phyloP scores from a whole-genome alignment of 352 stramenopile species.

The Phytophthora syringae region DNA sequence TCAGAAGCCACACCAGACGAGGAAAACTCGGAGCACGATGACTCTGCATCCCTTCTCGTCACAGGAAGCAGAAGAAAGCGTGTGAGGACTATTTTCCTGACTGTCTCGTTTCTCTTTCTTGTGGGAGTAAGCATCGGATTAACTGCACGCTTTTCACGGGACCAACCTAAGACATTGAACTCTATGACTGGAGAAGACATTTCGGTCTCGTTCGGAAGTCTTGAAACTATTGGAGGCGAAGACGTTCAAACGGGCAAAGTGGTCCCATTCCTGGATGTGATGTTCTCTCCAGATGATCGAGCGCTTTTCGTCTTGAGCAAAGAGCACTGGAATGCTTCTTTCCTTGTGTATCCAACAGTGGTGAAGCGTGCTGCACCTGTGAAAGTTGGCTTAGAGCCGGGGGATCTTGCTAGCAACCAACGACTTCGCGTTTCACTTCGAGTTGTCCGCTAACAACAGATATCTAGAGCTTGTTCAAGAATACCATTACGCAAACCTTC shows the following conservation, averaged over 20 bases:
- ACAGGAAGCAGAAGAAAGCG: slow-evolving; percentile 17
- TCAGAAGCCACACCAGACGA: slow-evolving; percentile 5
- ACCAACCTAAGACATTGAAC: slow-evolving; percentile 2
- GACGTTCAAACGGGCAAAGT: slow-evolving; percentile 20
- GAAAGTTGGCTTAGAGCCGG: slow-evolving; percentile 48
- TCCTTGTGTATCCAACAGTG: slow-evolving; percentile 76
- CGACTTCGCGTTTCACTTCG: slow-evolving; percentile 78
- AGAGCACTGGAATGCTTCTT: slow-evolving; percentile 63
- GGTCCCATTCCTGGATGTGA: slow-evolving; percentile 52
- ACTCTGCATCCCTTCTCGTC: slow-evolving; percentile 21
- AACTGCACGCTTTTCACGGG: slow-evolving; percentile 24
- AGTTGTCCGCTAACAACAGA: slow-evolving; percentile 36
- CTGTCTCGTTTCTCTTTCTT: slow-evolving; percentile 31
- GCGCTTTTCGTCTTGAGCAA: slow-evolving; percentile 65
- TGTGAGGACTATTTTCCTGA: slow-evolving; percentile 13
- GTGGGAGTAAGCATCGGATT: slow-evolving; percentile 37
- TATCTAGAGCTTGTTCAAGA: slow-evolving; percentile 64
- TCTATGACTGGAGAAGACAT: slow-evolving; percentile 13
- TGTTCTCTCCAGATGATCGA: slow-evolving; percentile 31
- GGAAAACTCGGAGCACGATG: slow-evolving; percentile 19
- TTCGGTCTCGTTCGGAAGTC: slow-evolving; percentile 21
- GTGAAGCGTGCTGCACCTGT: slow-evolving; percentile 60
- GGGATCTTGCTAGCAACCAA: slow-evolving; percentile 64
- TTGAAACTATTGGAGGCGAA: slow-evolving; percentile 35
- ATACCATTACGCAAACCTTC: slow-evolving; percentile 55